phyloP scores from a whole-genome alignment of 1,284 basidiomycete genomes.

The Leccinum pseudoinsigne region DNA sequence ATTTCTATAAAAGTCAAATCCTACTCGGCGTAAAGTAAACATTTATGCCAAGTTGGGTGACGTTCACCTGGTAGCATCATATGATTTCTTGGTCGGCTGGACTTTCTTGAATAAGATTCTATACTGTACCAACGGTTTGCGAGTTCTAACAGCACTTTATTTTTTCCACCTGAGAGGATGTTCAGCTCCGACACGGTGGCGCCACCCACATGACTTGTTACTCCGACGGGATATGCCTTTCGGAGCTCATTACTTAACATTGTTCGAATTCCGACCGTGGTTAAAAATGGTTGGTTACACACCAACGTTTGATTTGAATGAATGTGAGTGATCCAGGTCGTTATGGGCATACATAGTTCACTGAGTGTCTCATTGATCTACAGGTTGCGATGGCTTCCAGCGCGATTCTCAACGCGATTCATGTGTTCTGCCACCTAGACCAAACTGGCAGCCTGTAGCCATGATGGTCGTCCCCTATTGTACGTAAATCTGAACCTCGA shows the following conservation, averaged over 20 bases:
- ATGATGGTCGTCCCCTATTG: background rate
- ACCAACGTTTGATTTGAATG: background rate
- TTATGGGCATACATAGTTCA: background rate
- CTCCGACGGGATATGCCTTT: background rate
- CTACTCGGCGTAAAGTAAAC: background rate
- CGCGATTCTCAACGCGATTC: background rate
- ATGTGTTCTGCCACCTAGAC: background rate
- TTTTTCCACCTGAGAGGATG: background rate
- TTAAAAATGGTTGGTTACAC: background rate
- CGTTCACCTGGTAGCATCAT: background rate
- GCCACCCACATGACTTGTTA: background rate
- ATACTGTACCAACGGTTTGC: background rate
- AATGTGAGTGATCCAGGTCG: background rate
- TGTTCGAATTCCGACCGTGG: background rate
- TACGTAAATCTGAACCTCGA: constrained; percentile 6
- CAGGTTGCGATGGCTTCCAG: background rate
- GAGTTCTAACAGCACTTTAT: background rate
- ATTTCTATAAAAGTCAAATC: background rate
- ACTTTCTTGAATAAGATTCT: background rate
- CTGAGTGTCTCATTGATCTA: background rate
- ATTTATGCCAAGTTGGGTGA: background rate
- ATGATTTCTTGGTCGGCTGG: background rate
- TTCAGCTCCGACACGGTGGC: background rate
- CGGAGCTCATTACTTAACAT: background rate
- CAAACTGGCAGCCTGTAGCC: background rate